Base-by-base conservation (phyloP, 306 rosid species). In the Citrullus mucosospermus region DNA sequence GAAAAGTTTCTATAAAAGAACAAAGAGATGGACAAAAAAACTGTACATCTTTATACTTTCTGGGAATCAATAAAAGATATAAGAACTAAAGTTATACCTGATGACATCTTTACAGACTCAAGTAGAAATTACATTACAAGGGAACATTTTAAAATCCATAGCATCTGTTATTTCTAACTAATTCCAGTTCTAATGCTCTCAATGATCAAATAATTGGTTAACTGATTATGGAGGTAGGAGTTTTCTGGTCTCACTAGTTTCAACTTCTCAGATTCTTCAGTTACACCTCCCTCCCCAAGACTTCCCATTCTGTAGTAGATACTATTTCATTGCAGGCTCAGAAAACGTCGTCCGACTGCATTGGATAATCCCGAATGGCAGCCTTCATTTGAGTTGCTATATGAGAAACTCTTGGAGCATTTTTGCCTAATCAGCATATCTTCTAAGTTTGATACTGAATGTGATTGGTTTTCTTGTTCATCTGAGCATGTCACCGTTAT, bases 401-500 rank as follows among this genome's bases (percentile, higher is more conserved):
- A 44, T 5, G 18, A 20, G 51, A 8, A 10, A 46, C 11, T 70
- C 13, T 69, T 10, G 22, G 9, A 6, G 18, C 10, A 1, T 44
- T 46, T 46, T 70, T 6, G 38, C 76, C 57, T 10, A 3, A 20
- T 58, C 63, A 58, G 22, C 16, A 41, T 22, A 8, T 44, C 38
- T 46, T 38, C 10, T 5, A 10, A 41, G 54, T 46, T 71, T 46
- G 41, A 20, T 48, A 7, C 9, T 46, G 58, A 22, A 71, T 13
- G 58, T 13, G 61, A 53, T 53, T 56, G 54, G 38, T 54, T 73
- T 59, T 67, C 79, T 80, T 43, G 81, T 88, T 48, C 89, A 95
- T 93, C 97, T 88, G 86, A 89, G 98, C 96, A 92, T 92, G 90
- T 92, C 97, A 75, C 87, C 87, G 67, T 61, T 43, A 6, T 28